Conservation (phyloP, 2,329 filamentous ascomycete genomes). For the Elsinoe perseae region DNA sequence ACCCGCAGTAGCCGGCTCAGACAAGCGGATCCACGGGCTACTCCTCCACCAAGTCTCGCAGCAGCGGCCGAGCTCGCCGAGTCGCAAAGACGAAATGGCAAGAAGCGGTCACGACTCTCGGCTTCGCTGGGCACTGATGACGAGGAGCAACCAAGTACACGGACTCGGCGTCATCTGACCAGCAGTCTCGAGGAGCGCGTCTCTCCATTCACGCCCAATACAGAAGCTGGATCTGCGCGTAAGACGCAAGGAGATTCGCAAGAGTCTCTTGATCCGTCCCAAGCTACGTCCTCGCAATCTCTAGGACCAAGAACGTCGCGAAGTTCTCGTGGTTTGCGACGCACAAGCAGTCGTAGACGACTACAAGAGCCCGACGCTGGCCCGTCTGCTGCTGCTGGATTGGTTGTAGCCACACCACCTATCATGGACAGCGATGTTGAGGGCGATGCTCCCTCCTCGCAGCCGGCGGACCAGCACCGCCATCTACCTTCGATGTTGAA, state of each 20-base stretch:
- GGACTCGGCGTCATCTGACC: not conserved
- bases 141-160: not conserved
- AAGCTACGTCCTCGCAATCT: not conserved
- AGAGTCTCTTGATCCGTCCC: not conserved
- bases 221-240: slow-evolving; percentile 22
- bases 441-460: slow-evolving; percentile 33
- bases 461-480: slow-evolving; percentile 15
- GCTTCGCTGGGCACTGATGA: slow-evolving; percentile 1
- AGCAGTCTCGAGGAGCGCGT: not conserved
- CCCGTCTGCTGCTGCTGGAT: not conserved
- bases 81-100: slow-evolving; percentile 44
- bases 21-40: not conserved
- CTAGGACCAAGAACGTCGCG: not conserved
- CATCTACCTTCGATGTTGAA: slow-evolving; percentile 53
- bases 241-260: slow-evolving; percentile 5
- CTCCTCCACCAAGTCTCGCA: slow-evolving; percentile 40
- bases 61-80: slow-evolving; percentile 46
- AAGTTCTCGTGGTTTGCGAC: not conserved
- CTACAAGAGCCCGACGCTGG: slow-evolving; percentile 1
- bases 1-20: not conserved
- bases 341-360: not conserved
- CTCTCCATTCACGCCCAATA: slow-evolving; percentile 30
- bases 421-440: slow-evolving; percentile 66
- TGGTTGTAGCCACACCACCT: slow-evolving; percentile 59
- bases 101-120: slow-evolving; percentile 20